A percentile compares a stretch with the other conserved stretches of the same genome.
phyloP scores from a whole-genome alignment of 345 rosid genomes.

The Moringa oleifera region DNA sequence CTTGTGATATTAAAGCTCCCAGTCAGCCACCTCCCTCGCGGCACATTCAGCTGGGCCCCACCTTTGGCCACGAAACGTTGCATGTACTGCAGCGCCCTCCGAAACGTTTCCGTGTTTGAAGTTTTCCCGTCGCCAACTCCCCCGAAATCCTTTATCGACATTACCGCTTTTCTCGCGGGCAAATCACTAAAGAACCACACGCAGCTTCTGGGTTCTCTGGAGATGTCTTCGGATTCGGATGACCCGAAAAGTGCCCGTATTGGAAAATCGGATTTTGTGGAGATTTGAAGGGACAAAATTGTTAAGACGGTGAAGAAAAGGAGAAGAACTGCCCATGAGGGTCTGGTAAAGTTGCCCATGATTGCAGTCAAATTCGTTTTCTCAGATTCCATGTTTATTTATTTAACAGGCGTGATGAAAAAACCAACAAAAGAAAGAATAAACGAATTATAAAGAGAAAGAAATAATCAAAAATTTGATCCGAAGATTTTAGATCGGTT shows the following conservation, averaged over 20 bases:
- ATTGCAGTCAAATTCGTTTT: constrained; percentile 20
- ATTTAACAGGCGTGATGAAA: neutral
- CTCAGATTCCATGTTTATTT: constrained; percentile 40
- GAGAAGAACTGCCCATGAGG: constrained; percentile 48
- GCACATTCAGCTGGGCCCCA: constrained; percentile 78
- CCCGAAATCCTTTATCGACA: constrained; percentile 78
- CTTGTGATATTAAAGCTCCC: constrained; percentile 95
- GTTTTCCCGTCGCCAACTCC: constrained; percentile 85
- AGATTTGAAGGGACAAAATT: constrained; percentile 56
- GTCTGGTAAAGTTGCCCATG: constrained; percentile 22
- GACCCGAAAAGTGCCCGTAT: constrained; percentile 17
- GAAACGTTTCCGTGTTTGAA: constrained; percentile 71
- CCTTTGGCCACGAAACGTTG: constrained; percentile 38
- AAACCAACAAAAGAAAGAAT: neutral
- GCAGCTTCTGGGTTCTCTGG: constrained; percentile 29
- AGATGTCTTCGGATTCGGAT: constrained; percentile 4
- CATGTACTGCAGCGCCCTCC: constrained; percentile 56
- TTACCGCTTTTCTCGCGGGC: constrained; percentile 43
- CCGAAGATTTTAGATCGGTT: neutral
- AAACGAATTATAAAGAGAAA: neutral
- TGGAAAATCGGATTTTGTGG: constrained; percentile 37
- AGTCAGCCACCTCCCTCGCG: constrained; percentile 74
- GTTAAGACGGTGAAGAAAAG: constrained; percentile 44
- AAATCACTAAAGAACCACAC: constrained; percentile 21
- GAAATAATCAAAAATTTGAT: neutral